Evolutionary conservation across 2,329 filamentous ascomycete species (phyloP), one percentile per base, ranked within the genome.

Genomic region (Macrophomina phaseolina): DNA sequence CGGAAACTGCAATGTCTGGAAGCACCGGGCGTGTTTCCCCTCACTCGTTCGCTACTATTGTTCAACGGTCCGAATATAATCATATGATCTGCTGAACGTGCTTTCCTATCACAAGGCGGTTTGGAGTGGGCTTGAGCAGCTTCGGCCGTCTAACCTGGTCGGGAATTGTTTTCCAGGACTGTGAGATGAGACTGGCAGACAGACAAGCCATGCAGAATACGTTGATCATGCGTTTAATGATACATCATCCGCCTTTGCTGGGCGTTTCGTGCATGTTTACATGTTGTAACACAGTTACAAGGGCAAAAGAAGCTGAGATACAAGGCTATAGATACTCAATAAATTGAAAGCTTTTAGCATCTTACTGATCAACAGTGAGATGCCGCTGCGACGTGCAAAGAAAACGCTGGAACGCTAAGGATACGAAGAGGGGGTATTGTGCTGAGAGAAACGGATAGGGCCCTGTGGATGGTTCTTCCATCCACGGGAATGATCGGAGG

Each of bases 361-460:
- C 23, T 34, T 45, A 42, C 58, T 28, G 58, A 49, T 62, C 58
- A 14, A 49, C 42, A 49, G 58, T 38, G n/a, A 8, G 18, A 28
- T 11, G 40, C 45, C 42, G n/a, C 32, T 30, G 32, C 30, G 32
- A 49, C n/a, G 8, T 45, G 16, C 16, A 36, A 49, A 5, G 30
- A 23, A 38, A 49, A 49, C 45, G 58, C 58, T 62, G 58, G 58
- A 62, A 62, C 58, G 58, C 58, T 62, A 62, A 62, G 45, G 34
- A 62, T 62, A 62, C 45, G 45, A 38, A 23, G 42, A 14, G 28
- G 58, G 58, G 58, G 58, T 62, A 62, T 62, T 62, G 58, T 49
- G 58, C 58, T 62, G 58, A 38, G 56, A 61, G 40, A 45, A 60
- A 42, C 12, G 28, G 23, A 23, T 23, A 23, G 23, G 23, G 23